Conservation (phyloP, 441 rosid genomes). For the Francoa sonchifolia region DNA sequence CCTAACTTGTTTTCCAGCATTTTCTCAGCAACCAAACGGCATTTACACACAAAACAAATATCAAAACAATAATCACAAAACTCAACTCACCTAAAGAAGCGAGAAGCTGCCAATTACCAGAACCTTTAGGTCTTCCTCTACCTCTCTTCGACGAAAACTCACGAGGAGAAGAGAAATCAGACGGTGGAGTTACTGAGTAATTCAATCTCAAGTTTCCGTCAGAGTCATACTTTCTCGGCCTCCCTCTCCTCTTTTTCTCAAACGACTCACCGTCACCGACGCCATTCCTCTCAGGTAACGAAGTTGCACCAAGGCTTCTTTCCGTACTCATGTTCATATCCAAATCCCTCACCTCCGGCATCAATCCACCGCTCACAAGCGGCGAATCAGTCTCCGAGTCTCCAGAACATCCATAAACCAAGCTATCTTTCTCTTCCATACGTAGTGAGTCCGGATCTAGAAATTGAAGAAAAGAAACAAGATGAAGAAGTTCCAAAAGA, state of each 20-base stretch:
- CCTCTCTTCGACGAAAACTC: slow-evolving; percentile 20
- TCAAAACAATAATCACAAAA: no score
- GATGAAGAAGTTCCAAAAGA: no score
- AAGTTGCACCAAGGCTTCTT: slow-evolving; percentile 3
- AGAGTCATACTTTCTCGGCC: slow-evolving; percentile 39
- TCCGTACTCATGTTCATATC: slow-evolving; percentile 15
- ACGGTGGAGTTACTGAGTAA: slow-evolving; percentile 5
- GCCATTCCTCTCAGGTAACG: background rate
- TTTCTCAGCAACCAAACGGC: slow-evolving; percentile 25
- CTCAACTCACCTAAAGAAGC: slow-evolving; percentile 39
- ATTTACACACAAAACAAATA: no score
- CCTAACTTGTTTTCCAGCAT: slow-evolving; percentile 8
- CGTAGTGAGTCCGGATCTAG: background rate
- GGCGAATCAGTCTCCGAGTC: slow-evolving; percentile 36
- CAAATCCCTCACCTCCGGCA: slow-evolving; percentile 4
- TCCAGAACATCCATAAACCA: slow-evolving; percentile 20
- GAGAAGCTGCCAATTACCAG: slow-evolving; percentile 38
- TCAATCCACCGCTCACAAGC: slow-evolving; percentile 13
- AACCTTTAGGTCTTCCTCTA: slow-evolving; percentile 29
- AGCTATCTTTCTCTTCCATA: slow-evolving; percentile 45
- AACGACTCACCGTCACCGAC: slow-evolving; percentile 10
- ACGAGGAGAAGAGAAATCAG: slow-evolving; percentile 18
- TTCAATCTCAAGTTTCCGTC: slow-evolving; percentile 30
- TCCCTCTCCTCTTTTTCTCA: slow-evolving; percentile 38
- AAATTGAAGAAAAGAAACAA: slow-evolving; percentile 18